These are phyloP conservation scores for Penicillium herquei DNA, from an alignment of 495 filamentous ascomycete species.

Conservation along the genomic window DNA sequence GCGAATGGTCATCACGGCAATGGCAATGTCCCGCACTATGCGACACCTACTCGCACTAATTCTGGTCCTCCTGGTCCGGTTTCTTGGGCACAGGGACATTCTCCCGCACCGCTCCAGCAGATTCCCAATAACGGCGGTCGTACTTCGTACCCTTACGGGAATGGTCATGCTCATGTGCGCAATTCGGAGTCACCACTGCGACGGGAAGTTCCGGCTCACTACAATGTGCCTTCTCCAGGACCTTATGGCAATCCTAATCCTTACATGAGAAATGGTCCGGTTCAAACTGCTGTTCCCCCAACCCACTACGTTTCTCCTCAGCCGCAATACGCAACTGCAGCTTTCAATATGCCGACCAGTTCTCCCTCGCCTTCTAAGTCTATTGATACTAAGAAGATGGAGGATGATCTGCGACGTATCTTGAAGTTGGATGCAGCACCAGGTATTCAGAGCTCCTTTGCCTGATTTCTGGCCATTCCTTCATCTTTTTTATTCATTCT, in stretches of 20 bases:
- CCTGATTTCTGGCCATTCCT: constrained; percentile 9
- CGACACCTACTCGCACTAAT: constrained; percentile 35
- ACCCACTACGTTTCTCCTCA: constrained; percentile 21
- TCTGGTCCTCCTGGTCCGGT: constrained; percentile 35
- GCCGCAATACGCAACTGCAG: constrained; percentile 22
- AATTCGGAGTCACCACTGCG: constrained; percentile 24
- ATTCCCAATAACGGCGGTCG: constrained; percentile 13
- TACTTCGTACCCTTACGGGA: constrained; percentile 14
- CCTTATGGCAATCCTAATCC: constrained; percentile 1
- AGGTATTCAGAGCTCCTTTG: constrained; percentile 40
- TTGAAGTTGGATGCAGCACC: constrained; percentile 46
- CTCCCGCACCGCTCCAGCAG: constrained; percentile 8
- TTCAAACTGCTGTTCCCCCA: constrained; percentile 5
- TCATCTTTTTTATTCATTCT: constrained; percentile 24
- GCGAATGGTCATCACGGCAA: constrained; percentile 14
- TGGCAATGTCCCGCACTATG: constrained; percentile 32
- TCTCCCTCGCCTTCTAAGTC: constrained; percentile 26
- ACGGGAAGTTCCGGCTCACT: constrained; percentile 23
- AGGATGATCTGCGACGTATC: constrained; percentile 54
- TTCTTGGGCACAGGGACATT: constrained; percentile 9
- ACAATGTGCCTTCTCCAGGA: neutral
- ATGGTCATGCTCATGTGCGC: constrained; percentile 18
- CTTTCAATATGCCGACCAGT: constrained; percentile 23
- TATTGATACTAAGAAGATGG: constrained; percentile 47
- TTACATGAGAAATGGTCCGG: constrained; percentile 5